Evolutionary conservation across 176 grass and related monocot genomes (phyloP), one percentile per base, ranked within the genome.

Genomic region (Ananas comosus): DNA sequence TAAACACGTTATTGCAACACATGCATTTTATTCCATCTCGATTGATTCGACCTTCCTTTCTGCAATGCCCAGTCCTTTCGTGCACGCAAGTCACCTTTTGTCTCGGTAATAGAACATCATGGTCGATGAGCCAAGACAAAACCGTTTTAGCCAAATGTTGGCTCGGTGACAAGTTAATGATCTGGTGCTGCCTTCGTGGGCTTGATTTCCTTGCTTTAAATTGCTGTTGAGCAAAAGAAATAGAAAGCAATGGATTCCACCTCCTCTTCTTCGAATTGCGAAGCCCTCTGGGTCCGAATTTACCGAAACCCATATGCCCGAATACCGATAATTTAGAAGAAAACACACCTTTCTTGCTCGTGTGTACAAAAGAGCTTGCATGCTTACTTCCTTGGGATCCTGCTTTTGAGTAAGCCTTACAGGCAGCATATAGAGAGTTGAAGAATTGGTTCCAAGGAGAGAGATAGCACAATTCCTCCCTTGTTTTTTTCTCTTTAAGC

Each of bases 1-100:
- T 85, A 70, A 90, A 84, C 63, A 74, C 13, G 70, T 82, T 67
- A 58, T 65, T 77, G 64, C 91, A 96, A 80, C 91, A 96, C 28
- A 11, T 78, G 76, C 91, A 96, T 77, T 80, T 79, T 79, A 96
- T 90, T 49, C 87, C 81, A 69, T 79, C 74, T 67, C 64, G 83
- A 66, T 33, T 52, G 70, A 96, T 72, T 13, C 48, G 27, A 42
- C 87, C 91, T 66, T 90, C 87, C 48, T 85, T 87, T 76, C 72
- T 70, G 12, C 42, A 51, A 61, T 70, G 50, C 6, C 69, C 78
- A 29, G 67, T 69, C 66, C 42, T 85, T 73, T 18, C 54, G 72
- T 52, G 47, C 70, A 72, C 80, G 64, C 90, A 96, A 16, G 28
- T 74, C 51, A 90, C 70, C 67, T 78, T 87, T 19, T 71, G 67